Evolutionary conservation across 345 rosid species (phyloP), one percentile per base, ranked within the genome.

Genomic region (Salix exigua): DNA sequence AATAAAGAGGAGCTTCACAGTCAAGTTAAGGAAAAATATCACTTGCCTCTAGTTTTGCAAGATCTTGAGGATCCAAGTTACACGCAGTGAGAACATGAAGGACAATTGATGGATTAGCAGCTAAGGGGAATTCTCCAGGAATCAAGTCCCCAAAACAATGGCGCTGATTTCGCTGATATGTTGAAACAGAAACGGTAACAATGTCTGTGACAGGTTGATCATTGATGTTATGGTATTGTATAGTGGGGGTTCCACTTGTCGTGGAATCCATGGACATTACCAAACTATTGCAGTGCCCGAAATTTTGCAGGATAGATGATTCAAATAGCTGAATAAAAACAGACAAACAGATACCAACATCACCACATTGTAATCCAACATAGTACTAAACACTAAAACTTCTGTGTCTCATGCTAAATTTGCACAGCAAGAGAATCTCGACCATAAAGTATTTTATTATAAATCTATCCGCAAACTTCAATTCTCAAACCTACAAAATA

Each of bases 71-170:
- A 75, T 89, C 94, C 84, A 96, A 90, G 82, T 82, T 89, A 79
- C 95, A 91, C 3, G 95, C 81, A 1, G 99, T 94, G 31, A 96
- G 95, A 79, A 96, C 92, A 82, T 96, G 94, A 75, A 96, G 98
- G 38, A 94, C 91, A 78, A 96, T 89, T 68, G 97, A 94, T 48
- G 99, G 99, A 71, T 75, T 96, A 21, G 97, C 91, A 81, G 99
- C 97, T 81, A 96, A 85, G 30, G 99, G 99, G 82, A 96, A 96
- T 73, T 94, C 99, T 82, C 99, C 99, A n/a, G 98, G 97, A 50
- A 77, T 78, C 37, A 92, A 87, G 75, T 92, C 91, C 82, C 98
- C 98, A 31, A 84, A 89, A 81, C 94, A 89, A 79, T 88, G 98
- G 1, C 95, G 95, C 31, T 84, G 90, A 60, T 86, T 90, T 66